A percentile compares a stretch with the other conserved stretches of the same genome.
Evolutionary conservation across 2,329 filamentous ascomycete genomes (phyloP).

Genomic region (Cladosporium phlei): DNA sequence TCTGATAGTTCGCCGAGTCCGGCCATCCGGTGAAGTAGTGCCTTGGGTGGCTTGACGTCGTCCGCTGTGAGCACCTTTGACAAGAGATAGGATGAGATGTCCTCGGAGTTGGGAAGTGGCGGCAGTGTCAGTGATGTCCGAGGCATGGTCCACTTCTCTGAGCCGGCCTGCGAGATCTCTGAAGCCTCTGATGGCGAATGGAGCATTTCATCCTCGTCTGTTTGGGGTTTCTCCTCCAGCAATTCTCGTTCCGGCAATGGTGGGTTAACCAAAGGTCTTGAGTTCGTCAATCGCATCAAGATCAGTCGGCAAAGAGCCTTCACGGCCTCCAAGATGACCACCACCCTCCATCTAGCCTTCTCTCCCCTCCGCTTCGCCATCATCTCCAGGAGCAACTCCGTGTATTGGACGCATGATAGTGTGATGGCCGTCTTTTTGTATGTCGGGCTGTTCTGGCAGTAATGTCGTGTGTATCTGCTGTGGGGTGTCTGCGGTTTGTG

Average conservation of each 20-base stretch:
- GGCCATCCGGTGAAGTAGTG: constrained; percentile 70
- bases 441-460: constrained; percentile 56
- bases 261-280: constrained; percentile 75
- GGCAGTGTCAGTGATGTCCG: constrained; percentile 83
- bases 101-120: constrained; percentile 70
- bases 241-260: constrained; percentile 81
- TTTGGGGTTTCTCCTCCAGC: constrained; percentile 44
- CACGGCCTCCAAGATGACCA: constrained; percentile 76
- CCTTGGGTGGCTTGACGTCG: constrained; percentile 88
- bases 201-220: constrained; percentile 35
- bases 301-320: constrained; percentile 82
- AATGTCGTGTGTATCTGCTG: constrained; percentile 61
- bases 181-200: constrained; percentile 37
- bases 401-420: constrained; percentile 88
- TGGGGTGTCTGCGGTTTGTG: constrained; percentile 49
- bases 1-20: constrained; percentile 81
- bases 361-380: constrained; percentile 81
- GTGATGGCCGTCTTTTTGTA: constrained; percentile 79
- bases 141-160: constrained; percentile 77
- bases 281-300: constrained; percentile 75
- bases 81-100: constrained; percentile 82
- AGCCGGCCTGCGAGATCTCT: constrained; percentile 37
- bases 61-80: constrained; percentile 89
- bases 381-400: constrained; percentile 97
- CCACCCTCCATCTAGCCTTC: constrained; percentile 75